Evolutionary conservation across 352 stramenopile species (phyloP), one percentile per base, ranked within the genome.

Genomic region (Pseudoperonospora humuli): DNA sequence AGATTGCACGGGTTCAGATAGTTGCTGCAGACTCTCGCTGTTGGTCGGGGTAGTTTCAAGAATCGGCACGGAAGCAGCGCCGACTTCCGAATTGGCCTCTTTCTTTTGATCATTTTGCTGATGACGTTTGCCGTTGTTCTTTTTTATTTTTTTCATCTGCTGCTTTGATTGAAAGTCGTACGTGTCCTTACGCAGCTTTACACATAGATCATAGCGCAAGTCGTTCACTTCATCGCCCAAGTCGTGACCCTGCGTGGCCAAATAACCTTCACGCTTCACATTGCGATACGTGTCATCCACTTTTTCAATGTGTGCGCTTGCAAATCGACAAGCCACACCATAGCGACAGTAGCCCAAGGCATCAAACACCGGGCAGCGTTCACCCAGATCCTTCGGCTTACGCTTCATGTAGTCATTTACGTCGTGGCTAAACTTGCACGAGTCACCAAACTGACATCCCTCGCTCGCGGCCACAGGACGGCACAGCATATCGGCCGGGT

Each of bases 301-400:
- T 25, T 68, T 64, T 49, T 87, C 72, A 28, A 95, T 74, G 54
- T 98, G 93, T 19, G 64, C 70, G 19, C 66, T 64, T 2, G 87
- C 93, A 35, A 97, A 93, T 32, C 91, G 78, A 57, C 94, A 98
- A 28, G 79, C 92, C 27, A 96, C 61, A 3, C 94, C 94, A 50
- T 94, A 96, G 17, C 80, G 70, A 49, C 94, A 98, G 60, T 87
- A 93, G 14, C 90, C 88, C 11, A 84, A 62, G 9, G 57, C 70
- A 15, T 77, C 65, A 56, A 88, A 96, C 36, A 91, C 63, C 3
- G 83, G 83, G 51, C 87, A 97, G 34, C 34, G 37, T 10, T 69
- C 66, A 23, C 64, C 82, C 21, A 95, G 49, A 44, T 95, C 84
- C 46, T 91, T 89, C 7, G 68, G 61, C 47, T 91, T 89, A 52